Base-by-base conservation (phyloP, 2,329 filamentous ascomycete species). In the Pseudovirgaria hyperparasitica region DNA sequence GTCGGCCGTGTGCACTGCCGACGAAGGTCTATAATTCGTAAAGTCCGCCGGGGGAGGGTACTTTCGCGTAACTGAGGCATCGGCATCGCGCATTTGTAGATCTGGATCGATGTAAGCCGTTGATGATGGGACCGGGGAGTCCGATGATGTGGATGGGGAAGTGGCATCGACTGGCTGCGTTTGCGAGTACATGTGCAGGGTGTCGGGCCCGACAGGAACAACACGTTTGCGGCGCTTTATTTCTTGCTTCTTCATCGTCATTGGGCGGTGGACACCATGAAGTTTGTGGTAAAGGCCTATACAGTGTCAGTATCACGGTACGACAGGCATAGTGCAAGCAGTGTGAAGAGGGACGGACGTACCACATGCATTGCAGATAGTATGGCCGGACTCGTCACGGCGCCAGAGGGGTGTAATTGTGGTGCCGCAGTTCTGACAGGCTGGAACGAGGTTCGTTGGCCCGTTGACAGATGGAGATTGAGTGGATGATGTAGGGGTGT, bases 341-440 rank as follows among this genome's bases (percentile, higher is more conserved):
- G 26, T 25, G 13, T 14, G 27, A 30, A 29, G 29, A 65, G 6
- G 24, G 11, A 26, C 29, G 27, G 33, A 69, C 77, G 50, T 68
- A 92, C 85, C 90, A 61, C 90, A 98, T 27, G 90, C 90, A 55
- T 98, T 98, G 62, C 90, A 98, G 37, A 98, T 98, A 5, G 87
- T 92, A 57, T 94, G 86, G 2, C 90, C 90, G 41, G 77, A 76
- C 54, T 93, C 87, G 48, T 96, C 90, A 43, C 90, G 71, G 46
- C 90, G 72, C 90, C 90, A 98, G 9, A 98, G 64, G 9, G 90
- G 90, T 22, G 90, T 98, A 29, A 96, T 87, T 0, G 90, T 96
- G 9, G 90, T 98, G 16, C 78, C 82, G 52, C 90, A 98, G 46
- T 98, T 98, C 50, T 96, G 86, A 42, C 90, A 98, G 9, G 90